Conservation (phyloP, 768 basidiomycete genomes). For the Chiua virens region DNA sequence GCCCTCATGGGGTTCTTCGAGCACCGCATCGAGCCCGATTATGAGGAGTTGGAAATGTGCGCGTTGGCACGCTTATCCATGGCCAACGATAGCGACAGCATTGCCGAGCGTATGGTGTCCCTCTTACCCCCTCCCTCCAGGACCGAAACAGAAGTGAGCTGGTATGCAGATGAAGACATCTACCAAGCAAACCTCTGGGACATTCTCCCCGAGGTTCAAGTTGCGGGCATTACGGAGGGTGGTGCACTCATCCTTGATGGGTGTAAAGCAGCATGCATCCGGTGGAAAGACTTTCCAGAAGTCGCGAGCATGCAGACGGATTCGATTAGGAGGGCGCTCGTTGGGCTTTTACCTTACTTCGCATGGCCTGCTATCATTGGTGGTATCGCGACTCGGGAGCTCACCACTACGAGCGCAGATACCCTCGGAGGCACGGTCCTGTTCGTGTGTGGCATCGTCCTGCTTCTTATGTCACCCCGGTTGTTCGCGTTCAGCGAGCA, state of each 20-base stretch:
- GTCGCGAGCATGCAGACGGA: not conserved
- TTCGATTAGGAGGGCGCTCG: too few relatives aligned
- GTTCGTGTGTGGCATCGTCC: not conserved
- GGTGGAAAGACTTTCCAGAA: conserved; percentile 21
- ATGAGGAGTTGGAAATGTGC: conserved; percentile 10
- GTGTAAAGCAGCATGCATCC: conserved; percentile 15
- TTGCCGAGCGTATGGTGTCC: conserved; percentile 23
- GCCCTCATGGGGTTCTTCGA: conserved; percentile 25
- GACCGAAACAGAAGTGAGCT: conserved; percentile 1
- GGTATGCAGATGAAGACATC: conserved; percentile 19
- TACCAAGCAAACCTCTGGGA: conserved; percentile 19
- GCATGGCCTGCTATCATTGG: conserved; percentile 7
- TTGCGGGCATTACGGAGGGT: conserved; percentile 13
- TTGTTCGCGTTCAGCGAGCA: conserved; percentile 11
- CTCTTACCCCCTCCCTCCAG: conserved; percentile 6
- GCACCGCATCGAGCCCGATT: conserved; percentile 16
- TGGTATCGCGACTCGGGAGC: not conserved
- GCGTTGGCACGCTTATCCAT: conserved; percentile 20
- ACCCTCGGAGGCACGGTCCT: not conserved
- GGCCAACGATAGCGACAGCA: conserved; percentile 23
- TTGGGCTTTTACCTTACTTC: conserved; percentile 9
- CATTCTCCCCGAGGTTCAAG: conserved; percentile 18
- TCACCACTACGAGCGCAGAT: not conserved
- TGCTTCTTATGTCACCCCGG: conserved; percentile 2
- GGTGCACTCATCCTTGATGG: conserved; percentile 20